Percentiles rank a stretch among this genome's conserved stretches.
Conservation (phyloP, 2,329 filamentous ascomycete species). For the Pyrenophora teres region DNA sequence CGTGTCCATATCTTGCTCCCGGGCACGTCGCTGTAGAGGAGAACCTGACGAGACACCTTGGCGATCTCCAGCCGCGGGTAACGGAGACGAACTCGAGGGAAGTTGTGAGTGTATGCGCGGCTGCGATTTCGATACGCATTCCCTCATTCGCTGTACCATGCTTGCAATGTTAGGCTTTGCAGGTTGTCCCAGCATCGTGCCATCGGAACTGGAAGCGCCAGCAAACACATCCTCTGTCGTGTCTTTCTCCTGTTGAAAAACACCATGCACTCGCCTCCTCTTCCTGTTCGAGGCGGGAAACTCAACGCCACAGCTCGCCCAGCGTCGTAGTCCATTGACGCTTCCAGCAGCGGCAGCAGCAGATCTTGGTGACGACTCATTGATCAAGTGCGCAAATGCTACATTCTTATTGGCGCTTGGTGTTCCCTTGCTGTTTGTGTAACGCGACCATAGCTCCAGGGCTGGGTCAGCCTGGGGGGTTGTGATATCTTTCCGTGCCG, state of each 20-base stretch:
- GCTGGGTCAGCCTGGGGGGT: conserved; percentile 55
- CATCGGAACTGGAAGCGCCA: conserved; percentile 40
- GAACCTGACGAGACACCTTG: conserved; percentile 29
- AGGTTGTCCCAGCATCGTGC: conserved; percentile 30
- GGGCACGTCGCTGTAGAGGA: conserved; percentile 37
- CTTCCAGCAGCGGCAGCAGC: conserved; percentile 51
- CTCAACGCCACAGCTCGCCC: conserved; percentile 57
- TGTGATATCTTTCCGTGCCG: conserved; percentile 34
- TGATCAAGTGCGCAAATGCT: conserved; percentile 52
- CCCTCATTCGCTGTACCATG: conserved; percentile 52
- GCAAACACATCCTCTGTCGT: conserved; percentile 35
- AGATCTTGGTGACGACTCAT: conserved; percentile 54
- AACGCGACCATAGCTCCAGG: conserved; percentile 54
- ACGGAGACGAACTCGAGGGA: conserved; percentile 55
- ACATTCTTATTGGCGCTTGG: conserved; percentile 44
- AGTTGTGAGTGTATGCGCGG: conserved; percentile 28
- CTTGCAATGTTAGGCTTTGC: conserved; percentile 36
- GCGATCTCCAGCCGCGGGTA: conserved; percentile 44
- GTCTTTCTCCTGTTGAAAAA: conserved; percentile 38
- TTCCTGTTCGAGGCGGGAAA: conserved; percentile 53
- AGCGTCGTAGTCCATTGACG: conserved; percentile 53
- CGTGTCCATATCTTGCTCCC: conserved; percentile 15
- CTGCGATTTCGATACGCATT: conserved; percentile 46
- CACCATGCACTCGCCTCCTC: conserved; percentile 44
- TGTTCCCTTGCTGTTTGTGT: conserved; percentile 48